A percentile compares a stretch with the other conserved stretches of the same genome.
phyloP scores from a whole-genome alignment of 768 basidiomycete species.

The Mycena epipterygia region DNA sequence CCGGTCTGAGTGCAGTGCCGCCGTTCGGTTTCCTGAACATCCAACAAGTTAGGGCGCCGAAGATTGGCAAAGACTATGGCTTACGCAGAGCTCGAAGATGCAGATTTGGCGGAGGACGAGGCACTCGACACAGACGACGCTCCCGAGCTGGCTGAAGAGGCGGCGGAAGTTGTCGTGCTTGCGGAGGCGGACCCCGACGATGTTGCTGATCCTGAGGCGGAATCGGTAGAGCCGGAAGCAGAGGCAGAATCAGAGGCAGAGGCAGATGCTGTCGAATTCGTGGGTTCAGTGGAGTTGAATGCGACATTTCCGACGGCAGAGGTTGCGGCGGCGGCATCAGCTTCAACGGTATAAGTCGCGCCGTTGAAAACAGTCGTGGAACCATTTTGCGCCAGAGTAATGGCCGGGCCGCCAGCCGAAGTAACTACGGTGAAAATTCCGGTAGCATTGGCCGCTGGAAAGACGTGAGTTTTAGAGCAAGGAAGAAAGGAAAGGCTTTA shows the following conservation, averaged over 20 bases:
- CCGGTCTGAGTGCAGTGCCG: conserved; percentile 8
- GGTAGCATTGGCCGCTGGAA: conserved; percentile 8
- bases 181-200: neutral
- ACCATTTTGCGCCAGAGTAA: conserved; percentile 32
- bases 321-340: conserved; percentile 4
- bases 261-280: neutral
- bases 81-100: conserved; percentile 10
- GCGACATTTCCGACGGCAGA: neutral
- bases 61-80: neutral
- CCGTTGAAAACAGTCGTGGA: conserved; percentile 19
- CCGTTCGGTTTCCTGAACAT: neutral
- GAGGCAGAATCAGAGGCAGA: neutral
- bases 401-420: conserved; percentile 25
- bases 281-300: neutral
- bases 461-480: neutral
- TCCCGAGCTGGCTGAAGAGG: neutral
- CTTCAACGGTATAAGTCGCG: conserved; percentile 23
- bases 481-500: neutral
- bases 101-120: neutral
- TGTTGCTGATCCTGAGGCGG: neutral
- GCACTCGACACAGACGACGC: conserved; percentile 10
- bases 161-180: neutral
- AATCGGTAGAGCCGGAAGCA: neutral
- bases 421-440: conserved; percentile 27
- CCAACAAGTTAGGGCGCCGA: neutral